Evolutionary conservation across 2,329 filamentous ascomycete species (phyloP), one percentile per base, ranked within the genome.

Genomic region (Calonectria hongkongensis): DNA sequence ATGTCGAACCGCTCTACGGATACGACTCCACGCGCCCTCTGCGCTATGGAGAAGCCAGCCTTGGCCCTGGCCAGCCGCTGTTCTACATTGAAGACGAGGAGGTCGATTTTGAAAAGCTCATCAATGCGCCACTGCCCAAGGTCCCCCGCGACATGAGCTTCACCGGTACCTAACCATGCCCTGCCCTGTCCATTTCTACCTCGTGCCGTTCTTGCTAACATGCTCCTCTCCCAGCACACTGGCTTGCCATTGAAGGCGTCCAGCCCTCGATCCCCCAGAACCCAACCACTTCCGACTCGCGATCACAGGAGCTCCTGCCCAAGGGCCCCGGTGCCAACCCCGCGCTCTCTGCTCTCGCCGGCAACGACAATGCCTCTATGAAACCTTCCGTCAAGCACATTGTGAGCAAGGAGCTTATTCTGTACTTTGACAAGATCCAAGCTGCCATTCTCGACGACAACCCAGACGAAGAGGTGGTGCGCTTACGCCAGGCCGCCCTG

Each of bases 51-150:
- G 97, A 99, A 85, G 97, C 97, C 3, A 97, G 94, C 71, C 87
- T 99, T 73, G 97, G 97, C 0, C 95, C 96, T 16, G 96, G 96
- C 12, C 97, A 99, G 85, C 95, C 96, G 66, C 87, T 99, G 27
- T 99, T 96, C 85, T 99, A 99, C 83, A 94, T 99, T 45, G 97
- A 99, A 82, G 97, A 99, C 83, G 97, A 99, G 82, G 97, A 99
- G 87, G 93, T 98, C 68, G 97, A 99, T 84, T 98, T 99, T 82
- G 97, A 99, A 87, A 98, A 98, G 88, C 88, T 99, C 77, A 98
- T 99, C 83, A 99, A 99, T 86, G 95, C 95, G 76, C 95, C 97
- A 5, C 86, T 99, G 77, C 97, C 97, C 30, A 98, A 97, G 84
- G 96, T 99, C 36, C 97, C 97, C 41, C 90, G 96, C 63, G 97